A percentile compares a stretch with the other conserved stretches of the same genome.
Conservation (phyloP, 1,139 yeast species). For the Pneumocystis sp. region DNA sequence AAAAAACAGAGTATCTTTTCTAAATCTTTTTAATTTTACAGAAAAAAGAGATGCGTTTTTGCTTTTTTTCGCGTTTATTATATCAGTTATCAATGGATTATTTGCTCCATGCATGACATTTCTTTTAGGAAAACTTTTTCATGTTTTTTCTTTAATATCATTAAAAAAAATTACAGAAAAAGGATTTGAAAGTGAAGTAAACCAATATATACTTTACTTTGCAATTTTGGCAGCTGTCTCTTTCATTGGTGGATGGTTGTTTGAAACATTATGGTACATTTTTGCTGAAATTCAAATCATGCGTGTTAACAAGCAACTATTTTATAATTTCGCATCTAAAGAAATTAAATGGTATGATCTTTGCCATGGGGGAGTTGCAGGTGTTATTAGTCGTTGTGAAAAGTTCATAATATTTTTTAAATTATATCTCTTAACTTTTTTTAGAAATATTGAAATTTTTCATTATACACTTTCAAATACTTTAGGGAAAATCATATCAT, state of each 20-base stretch:
- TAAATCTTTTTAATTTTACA: background rate
- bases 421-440: background rate
- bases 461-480: slow-evolving; percentile 58
- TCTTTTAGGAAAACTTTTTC: background rate
- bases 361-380: slow-evolving; percentile 11
- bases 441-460: slow-evolving; percentile 63
- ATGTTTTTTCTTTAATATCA: background rate
- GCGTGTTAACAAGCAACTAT: slow-evolving; percentile 37
- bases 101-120: background rate
- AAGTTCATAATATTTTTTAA: slow-evolving; percentile 3
- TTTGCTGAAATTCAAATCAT: slow-evolving; percentile 60
- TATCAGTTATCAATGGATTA: background rate
- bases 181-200: background rate
- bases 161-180: background rate
- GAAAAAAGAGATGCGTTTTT: background rate
- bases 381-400: slow-evolving; percentile 11
- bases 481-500: slow-evolving; percentile 41
- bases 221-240: background rate
- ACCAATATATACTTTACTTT: background rate
- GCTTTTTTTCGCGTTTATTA: background rate
- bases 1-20: background rate
- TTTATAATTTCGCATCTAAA: slow-evolving; percentile 21
- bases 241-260: background rate
- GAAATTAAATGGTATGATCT: slow-evolving; percentile 38
- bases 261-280: slow-evolving; percentile 38